Base-by-base conservation (phyloP, 176 grass and related monocot species). In the Neostapfia colusana region DNA sequence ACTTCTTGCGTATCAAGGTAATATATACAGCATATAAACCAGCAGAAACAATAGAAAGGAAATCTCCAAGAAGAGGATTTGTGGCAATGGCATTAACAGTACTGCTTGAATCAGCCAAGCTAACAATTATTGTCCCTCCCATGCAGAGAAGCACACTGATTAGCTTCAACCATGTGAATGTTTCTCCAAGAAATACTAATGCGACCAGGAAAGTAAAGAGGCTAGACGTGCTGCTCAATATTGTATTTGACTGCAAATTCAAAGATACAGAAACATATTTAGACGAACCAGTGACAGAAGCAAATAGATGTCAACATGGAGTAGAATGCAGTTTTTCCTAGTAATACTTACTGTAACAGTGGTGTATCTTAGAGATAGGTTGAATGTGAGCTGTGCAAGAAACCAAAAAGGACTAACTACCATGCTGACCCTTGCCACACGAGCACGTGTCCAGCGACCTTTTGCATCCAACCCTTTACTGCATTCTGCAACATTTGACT, bases 131-230 rank as follows among this genome's bases (percentile, higher is more conserved):
- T 16, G 95, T 99, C 42, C 95, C 95, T 65, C 80, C 89, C 92
- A 99, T 99, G 79, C 95, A 99, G 68, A 95, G 73, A 76, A 99
- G 95, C 67, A 99, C 95, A 31, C 95, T 92, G 45, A 86, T 53
- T 56, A 99, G 89, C 81, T 99, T 99, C 78, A 95, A 21, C 87
- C 89, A 99, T 51, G 95, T 92, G 76, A 99, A 95, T 74, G 72
- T 95, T 79, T 99, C 91, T 72, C 89, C 89, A 10, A 99, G 92
- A 72, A 99, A 99, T 60, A 81, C 76, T 54, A 99, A 67, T 41
- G 95, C 91, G 55, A 99, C 91, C 71, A 99, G 56, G 77, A 99
- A 99, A 80, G 95, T 99, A 87, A 99, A 99, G 77, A 99, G 95
- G 48, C 91, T 99, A 45, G 95, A 99, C 1, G 85, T 90, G 85